Evolutionary conservation across 2,329 filamentous ascomycete genomes (phyloP).

Genomic region (Cercospora janseana): DNA sequence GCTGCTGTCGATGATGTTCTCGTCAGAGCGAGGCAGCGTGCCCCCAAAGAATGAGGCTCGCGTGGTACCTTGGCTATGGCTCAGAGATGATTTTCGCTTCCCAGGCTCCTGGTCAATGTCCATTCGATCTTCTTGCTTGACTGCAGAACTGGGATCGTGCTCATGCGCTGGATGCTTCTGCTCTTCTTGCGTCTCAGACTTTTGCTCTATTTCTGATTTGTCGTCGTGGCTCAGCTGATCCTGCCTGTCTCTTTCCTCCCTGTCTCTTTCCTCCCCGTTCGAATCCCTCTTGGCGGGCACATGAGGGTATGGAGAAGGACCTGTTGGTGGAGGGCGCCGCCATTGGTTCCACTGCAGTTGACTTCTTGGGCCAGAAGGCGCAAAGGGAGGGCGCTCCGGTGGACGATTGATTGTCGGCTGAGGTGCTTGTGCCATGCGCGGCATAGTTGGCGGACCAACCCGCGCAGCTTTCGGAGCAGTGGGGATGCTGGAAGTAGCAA

Average conservation of each 20-base stretch:
- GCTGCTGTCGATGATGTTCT: constrained; percentile 38
- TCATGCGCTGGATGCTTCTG: constrained; percentile 4
- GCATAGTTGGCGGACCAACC: constrained; percentile 18
- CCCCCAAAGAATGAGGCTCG: constrained; percentile 37
- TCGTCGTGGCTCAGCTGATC: too few species aligned
- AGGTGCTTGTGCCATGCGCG: constrained; percentile 16
- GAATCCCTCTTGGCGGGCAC: constrained; percentile 49
- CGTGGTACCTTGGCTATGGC: constrained; percentile 29
- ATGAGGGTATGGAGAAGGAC: constrained; percentile 27
- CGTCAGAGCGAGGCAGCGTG: constrained; percentile 28
- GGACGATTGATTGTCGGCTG: constrained; percentile 22
- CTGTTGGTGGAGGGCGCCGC: constrained; percentile 42
- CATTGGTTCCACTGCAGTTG: constrained; percentile 43
- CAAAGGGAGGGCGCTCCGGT: constrained; percentile 26
- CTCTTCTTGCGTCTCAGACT: constrained; percentile 19
- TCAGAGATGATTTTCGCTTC: constrained; percentile 18
- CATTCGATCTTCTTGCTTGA: constrained; percentile 27
- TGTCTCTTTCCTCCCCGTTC: constrained; percentile 43
- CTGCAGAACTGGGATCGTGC: background rate
- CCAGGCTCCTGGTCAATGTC: constrained; percentile 28
- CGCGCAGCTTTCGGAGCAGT: constrained; percentile 40
- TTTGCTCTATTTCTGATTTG: too few species aligned
- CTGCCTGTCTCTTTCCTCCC: background rate
- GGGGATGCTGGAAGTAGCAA: constrained; percentile 34
- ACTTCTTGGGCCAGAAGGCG: constrained; percentile 31